Evolutionary conservation across 176 grass and related monocot species (phyloP).

Genomic region (Eragrostis nindensis): DNA sequence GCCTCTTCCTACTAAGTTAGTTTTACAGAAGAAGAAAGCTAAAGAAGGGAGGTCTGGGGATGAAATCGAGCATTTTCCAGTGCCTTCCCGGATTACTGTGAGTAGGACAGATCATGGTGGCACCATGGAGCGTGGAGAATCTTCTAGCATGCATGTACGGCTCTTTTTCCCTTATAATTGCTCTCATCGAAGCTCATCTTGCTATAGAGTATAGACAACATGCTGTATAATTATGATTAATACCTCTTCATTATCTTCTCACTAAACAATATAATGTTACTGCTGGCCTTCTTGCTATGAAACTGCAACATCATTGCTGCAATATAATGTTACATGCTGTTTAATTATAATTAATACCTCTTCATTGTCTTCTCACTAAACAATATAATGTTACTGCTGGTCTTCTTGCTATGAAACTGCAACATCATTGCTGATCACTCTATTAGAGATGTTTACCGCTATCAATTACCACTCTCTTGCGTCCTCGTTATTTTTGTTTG

Average conservation of each 20-base stretch:
- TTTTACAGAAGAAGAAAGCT: slow-evolving; percentile 91
- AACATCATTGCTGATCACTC: background rate
- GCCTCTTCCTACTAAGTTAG: slow-evolving; percentile 94
- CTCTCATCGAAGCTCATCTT: slow-evolving; percentile 5
- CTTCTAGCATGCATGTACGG: slow-evolving; percentile 80
- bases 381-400: too few relatives aligned
- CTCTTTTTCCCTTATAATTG: slow-evolving; percentile 29
- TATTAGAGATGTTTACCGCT: too few relatives aligned
- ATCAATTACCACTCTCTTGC: background rate
- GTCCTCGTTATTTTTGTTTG: background rate
- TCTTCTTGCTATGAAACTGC: slow-evolving; percentile 4
- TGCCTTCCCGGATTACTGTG: slow-evolving; percentile 80
- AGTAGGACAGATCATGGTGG: slow-evolving; percentile 62
- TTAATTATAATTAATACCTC: too few relatives aligned
- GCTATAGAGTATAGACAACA: background rate
- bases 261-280: background rate
- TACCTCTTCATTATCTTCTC: slow-evolving; percentile 18
- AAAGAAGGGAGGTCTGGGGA: slow-evolving; percentile 95
- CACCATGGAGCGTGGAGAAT: slow-evolving; percentile 65
- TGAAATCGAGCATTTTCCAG: slow-evolving; percentile 91
- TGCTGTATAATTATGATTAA: slow-evolving; percentile 17
- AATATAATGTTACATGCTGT: too few relatives aligned
- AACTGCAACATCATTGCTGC: background rate
- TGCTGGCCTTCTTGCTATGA: slow-evolving; percentile 12
- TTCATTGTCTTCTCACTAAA: too few relatives aligned